Conservation (phyloP, 225 moss, liverwort and hornwort species). For the Asterella californica region DNA sequence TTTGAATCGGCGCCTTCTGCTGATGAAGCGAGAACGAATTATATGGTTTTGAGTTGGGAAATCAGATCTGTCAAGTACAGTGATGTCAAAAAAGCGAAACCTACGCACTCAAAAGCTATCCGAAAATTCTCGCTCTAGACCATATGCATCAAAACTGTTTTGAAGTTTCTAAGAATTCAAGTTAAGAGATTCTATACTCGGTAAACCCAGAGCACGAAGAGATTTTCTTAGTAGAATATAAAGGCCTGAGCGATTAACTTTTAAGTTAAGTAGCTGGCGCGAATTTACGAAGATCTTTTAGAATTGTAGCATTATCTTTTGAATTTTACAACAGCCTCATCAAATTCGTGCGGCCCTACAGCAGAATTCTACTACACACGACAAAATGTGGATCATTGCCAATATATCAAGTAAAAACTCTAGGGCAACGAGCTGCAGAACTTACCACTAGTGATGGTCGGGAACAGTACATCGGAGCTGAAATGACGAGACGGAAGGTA, state of each 20-base stretch:
- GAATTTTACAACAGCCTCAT: background rate
- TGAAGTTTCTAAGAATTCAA: too few species aligned
- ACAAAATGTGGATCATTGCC: background rate
- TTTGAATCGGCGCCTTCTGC: background rate
- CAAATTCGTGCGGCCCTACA: background rate
- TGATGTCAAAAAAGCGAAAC: background rate
- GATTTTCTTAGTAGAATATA: background rate
- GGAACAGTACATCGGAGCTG: slow-evolving; percentile 22
- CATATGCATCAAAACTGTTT: too few species aligned
- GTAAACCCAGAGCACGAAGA: background rate
- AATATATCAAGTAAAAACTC: background rate
- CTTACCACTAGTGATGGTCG: slow-evolving; percentile 19
- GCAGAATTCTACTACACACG: background rate
- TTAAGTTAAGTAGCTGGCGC: too few species aligned
- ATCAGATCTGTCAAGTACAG: background rate
- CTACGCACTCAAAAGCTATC: too few species aligned
- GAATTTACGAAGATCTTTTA: too few species aligned
- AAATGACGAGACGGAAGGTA: slow-evolving; percentile 13
- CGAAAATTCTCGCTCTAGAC: too few species aligned
- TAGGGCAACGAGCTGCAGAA: background rate
- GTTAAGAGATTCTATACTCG: too few species aligned
- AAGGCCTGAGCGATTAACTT: background rate
- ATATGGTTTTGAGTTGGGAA: too few species aligned
- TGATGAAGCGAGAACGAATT: background rate
- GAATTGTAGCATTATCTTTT: too few species aligned